Evolutionary conservation across 176 grass and related monocot species (phyloP).

Genomic region (Tuctoria greenei): DNA sequence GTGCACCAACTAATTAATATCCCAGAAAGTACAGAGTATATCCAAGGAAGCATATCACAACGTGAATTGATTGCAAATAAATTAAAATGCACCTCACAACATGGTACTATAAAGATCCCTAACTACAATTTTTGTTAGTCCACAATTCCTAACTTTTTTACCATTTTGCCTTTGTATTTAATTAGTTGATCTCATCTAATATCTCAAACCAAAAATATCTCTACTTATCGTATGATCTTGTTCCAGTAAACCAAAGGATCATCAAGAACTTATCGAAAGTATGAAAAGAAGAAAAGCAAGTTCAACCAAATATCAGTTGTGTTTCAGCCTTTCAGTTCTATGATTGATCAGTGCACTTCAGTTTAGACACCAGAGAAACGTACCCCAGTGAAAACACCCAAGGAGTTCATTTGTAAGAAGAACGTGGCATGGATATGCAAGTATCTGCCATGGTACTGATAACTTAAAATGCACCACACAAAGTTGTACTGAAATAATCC

Average conservation of each 20-base stretch:
- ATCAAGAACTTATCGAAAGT: neutral
- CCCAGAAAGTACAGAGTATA: too few species aligned
- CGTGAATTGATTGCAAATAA: too few species aligned
- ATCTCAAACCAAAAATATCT: neutral
- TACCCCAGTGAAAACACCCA: neutral
- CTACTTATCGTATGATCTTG: neutral
- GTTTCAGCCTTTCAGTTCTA: neutral
- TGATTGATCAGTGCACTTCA: neutral
- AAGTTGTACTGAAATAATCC: too few species aligned
- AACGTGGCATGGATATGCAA: neutral
- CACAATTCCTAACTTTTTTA: neutral
- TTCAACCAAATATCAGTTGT: slow-evolving; percentile 11
- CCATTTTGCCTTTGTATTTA: neutral
- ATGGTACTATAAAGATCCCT: too few species aligned
- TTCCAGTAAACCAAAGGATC: slow-evolving; percentile 22
- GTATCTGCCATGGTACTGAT: too few species aligned
- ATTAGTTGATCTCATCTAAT: neutral
- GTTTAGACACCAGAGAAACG: neutral
- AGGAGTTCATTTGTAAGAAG: neutral
- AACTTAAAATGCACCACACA: too few species aligned
- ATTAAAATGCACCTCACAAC: too few species aligned
- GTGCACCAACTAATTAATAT: too few species aligned
- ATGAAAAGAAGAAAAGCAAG: slow-evolving; percentile 29
- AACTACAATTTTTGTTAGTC: neutral
- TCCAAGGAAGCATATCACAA: too few species aligned